Evolutionary conservation across 305 asterid species (phyloP).

Genomic region (Solanum chacoense): DNA sequence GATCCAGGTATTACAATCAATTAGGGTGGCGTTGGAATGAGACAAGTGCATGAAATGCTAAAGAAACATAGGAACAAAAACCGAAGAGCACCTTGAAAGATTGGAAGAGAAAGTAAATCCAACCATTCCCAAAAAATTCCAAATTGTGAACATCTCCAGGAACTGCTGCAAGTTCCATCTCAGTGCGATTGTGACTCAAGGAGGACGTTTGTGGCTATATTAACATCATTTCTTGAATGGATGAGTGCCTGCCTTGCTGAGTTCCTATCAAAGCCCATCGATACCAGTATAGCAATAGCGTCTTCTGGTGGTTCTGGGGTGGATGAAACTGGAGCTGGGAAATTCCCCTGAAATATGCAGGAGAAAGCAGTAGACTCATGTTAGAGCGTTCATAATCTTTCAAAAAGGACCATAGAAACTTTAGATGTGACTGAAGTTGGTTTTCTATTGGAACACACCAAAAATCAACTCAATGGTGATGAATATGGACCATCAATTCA

Average conservation of each 20-base stretch:
- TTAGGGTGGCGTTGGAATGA: neutral
- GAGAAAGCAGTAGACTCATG: neutral
- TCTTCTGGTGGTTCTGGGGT: slow-evolving; percentile 72
- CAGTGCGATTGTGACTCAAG: slow-evolving; percentile 65
- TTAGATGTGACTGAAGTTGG: neutral
- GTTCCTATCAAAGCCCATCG: slow-evolving; percentile 92
- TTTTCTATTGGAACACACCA: neutral
- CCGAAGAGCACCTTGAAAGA: neutral
- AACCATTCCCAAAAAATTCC: neutral
- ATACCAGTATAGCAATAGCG: slow-evolving; percentile 55
- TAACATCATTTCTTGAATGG: slow-evolving; percentile 75
- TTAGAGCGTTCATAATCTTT: neutral
- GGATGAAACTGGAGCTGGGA: slow-evolving; percentile 36
- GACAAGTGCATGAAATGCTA: neutral
- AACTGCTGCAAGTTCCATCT: neutral
- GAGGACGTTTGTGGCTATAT: slow-evolving; percentile 84
- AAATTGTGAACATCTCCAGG: neutral
- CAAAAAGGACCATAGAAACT: neutral
- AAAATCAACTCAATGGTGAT: neutral
- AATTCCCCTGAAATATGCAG: slow-evolving; percentile 37
- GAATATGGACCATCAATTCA: neutral
- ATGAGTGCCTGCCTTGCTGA: slow-evolving; percentile 89
- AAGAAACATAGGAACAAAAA: neutral
- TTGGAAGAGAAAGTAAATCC: neutral
- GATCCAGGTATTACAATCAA: neutral